Conservation (phyloP, 2,329 filamentous ascomycete species). For the Microdochium trichocladiopsis region DNA sequence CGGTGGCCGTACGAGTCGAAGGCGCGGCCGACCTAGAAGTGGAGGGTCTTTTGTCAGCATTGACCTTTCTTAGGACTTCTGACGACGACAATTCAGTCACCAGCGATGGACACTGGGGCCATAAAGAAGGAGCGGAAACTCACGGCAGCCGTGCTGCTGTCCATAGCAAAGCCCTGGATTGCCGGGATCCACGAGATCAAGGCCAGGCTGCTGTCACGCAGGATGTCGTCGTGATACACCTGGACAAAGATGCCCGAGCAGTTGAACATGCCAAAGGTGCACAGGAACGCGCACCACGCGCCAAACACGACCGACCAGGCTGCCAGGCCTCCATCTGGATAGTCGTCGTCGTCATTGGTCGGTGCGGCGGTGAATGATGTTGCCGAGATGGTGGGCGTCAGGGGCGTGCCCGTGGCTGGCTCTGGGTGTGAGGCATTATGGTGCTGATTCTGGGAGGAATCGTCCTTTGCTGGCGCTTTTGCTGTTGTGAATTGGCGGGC, state of each 20-base stretch:
- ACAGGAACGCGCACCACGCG: constrained; percentile 30
- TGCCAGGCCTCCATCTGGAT: constrained; percentile 50
- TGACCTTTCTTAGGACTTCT: neutral
- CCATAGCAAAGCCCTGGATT: constrained; percentile 35
- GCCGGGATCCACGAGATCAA: constrained; percentile 51
- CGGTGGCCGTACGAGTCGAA: constrained; percentile 56
- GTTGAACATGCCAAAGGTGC: constrained; percentile 30
- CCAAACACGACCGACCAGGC: constrained; percentile 52
- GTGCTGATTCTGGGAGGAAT: no score
- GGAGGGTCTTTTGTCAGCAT: constrained; percentile 21
- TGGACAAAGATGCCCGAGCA: constrained; percentile 47
- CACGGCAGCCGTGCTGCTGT: constrained; percentile 38
- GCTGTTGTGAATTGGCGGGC: no score
- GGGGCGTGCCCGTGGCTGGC: neutral
- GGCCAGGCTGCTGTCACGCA: constrained; percentile 38
- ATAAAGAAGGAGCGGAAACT: constrained; percentile 10
- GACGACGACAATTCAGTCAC: neutral
- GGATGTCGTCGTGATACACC: constrained; percentile 42
- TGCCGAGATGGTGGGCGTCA: neutral
- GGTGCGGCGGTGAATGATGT: neutral
- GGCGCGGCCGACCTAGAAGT: constrained; percentile 33
- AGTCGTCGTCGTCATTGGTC: constrained; percentile 23
- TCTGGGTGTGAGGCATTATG: neutral
- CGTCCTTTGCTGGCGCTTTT: no score
- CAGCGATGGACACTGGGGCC: neutral